phyloP scores from a whole-genome alignment of 208 protist species.

The Leptomonas seymouri region DNA sequence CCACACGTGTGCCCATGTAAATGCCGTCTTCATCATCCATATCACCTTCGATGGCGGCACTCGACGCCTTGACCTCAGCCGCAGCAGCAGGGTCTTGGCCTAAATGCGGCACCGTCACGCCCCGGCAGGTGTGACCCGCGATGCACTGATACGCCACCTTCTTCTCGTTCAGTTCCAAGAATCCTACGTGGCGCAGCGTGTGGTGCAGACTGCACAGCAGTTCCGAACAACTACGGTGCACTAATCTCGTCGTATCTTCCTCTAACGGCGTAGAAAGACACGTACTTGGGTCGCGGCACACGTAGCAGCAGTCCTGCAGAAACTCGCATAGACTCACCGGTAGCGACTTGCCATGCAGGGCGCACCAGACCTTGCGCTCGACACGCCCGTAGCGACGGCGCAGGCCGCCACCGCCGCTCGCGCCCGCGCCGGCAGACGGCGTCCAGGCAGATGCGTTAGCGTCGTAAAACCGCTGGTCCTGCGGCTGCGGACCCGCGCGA shows the following conservation, averaged over 20 bases:
- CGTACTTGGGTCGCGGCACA: constrained; percentile 68
- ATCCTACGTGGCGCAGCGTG: constrained; percentile 69
- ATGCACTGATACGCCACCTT: constrained; percentile 74
- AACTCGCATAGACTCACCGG: constrained; percentile 50
- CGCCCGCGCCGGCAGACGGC: constrained; percentile 21
- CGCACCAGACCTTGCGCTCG: constrained; percentile 78
- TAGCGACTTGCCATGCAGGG: constrained; percentile 81
- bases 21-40: constrained; percentile 33
- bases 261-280: constrained; percentile 86
- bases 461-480: constrained; percentile 30
- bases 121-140: constrained; percentile 65
- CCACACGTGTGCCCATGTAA: constrained; percentile 28
- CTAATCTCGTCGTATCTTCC: constrained; percentile 44
- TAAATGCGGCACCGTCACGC: constrained; percentile 41
- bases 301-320: constrained; percentile 76
- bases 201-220: constrained; percentile 81
- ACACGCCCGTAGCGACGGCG: constrained; percentile 27
- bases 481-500: constrained; percentile 5
- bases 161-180: constrained; percentile 70
- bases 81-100: constrained; percentile 16
- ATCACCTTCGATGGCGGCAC: constrained; percentile 8
- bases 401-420: constrained; percentile 5
- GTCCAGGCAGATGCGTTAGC: constrained; percentile 29
- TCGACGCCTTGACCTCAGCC: constrained; percentile 2
- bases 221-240: constrained; percentile 53